A percentile compares a stretch with the other conserved stretches of the same genome.
These are phyloP conservation scores for Anisodus tanguticus DNA, from an alignment of 257 asterid species.

Conservation along the genomic window DNA sequence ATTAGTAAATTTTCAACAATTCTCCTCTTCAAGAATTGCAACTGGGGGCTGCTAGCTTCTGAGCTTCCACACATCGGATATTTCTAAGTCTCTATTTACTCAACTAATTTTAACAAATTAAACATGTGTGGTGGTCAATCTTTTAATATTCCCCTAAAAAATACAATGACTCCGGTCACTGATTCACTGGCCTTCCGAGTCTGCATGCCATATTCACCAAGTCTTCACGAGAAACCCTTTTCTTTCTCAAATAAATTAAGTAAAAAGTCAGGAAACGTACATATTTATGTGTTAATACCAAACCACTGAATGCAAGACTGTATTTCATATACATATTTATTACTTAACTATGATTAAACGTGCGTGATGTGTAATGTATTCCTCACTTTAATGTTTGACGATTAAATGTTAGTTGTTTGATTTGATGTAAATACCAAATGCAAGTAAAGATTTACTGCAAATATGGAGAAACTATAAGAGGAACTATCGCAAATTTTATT, in stretches of 20 bases:
- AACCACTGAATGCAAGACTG: not conserved
- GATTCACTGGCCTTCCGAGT: not conserved
- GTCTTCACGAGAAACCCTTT: not conserved
- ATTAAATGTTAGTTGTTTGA: not conserved
- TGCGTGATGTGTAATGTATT: not conserved
- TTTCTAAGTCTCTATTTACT: not conserved
- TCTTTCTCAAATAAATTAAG: not conserved
- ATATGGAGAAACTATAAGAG: not conserved
- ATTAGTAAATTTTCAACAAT: too few relatives aligned
- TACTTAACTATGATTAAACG: not conserved
- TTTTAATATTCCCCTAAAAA: not conserved
- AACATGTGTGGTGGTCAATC: not conserved
- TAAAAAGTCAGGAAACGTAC: not conserved
- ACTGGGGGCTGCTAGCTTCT: conserved; percentile 17
- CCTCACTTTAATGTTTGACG: not conserved
- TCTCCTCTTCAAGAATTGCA: not conserved
- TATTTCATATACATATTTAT: not conserved
- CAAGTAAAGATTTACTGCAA: not conserved
- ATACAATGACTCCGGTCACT: not conserved
- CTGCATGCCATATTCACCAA: not conserved
- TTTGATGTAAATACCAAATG: not conserved
- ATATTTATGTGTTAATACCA: not conserved
- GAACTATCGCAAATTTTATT: not conserved
- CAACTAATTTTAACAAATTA: not conserved
- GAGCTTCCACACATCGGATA: not conserved